These are phyloP conservation scores for Candida insectorum DNA, from an alignment of 805 yeast species.

Conservation along the genomic window DNA sequence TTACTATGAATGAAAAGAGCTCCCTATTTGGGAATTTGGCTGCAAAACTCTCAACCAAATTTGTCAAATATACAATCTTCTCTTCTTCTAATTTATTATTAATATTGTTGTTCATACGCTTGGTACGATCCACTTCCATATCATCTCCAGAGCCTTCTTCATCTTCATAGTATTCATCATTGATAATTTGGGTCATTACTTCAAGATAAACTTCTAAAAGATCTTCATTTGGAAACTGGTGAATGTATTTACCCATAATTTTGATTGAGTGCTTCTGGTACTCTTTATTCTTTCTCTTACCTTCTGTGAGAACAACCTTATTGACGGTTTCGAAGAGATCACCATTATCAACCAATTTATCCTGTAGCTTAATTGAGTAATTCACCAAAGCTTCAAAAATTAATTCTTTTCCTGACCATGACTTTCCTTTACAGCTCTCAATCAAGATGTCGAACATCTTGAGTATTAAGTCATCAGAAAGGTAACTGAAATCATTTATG, in stretches of 20 bases:
- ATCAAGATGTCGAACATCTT: constrained; percentile 52
- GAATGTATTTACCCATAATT: constrained; percentile 49
- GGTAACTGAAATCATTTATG: constrained; percentile 27
- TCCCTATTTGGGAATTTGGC: constrained; percentile 10
- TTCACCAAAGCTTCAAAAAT: constrained; percentile 68
- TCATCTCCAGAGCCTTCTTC: constrained; percentile 32
- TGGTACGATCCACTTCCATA: constrained; percentile 15
- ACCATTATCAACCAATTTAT: constrained; percentile 23
- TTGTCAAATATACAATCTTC: constrained; percentile 32
- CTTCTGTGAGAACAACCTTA: constrained; percentile 53
- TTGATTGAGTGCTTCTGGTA: constrained; percentile 60
- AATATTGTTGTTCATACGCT: constrained; percentile 9
- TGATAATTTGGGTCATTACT: constrained; percentile 28
- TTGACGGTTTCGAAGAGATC: constrained; percentile 36
- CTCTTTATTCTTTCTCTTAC: constrained; percentile 59
- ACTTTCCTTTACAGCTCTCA: constrained; percentile 66
- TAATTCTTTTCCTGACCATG: constrained; percentile 86
- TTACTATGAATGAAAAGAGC: constrained; percentile 23
- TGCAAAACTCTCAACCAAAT: constrained; percentile 29
- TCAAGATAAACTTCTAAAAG: constrained; percentile 37
- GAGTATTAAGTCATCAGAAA: constrained; percentile 16
- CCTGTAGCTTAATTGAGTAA: constrained; percentile 46
- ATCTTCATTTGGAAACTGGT: constrained; percentile 31
- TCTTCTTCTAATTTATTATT: constrained; percentile 44
- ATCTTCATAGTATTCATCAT: constrained; percentile 36